Evolutionary conservation across 805 yeast species (phyloP).

Genomic region (Scheffersomyces lignosus): DNA sequence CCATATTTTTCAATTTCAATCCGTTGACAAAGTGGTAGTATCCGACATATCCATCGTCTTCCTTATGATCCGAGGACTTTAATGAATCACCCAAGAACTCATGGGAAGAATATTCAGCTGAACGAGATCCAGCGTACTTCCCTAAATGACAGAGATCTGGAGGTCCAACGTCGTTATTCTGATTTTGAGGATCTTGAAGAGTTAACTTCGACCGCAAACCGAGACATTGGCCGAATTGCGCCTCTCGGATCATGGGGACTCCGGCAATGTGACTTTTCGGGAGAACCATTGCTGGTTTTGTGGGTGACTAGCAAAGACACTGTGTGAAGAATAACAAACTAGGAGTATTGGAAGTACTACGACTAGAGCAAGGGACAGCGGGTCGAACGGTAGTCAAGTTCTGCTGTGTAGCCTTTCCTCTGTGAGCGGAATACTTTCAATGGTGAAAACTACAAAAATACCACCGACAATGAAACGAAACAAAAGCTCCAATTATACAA

Average conservation of each 20-base stretch:
- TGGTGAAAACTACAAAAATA: no score
- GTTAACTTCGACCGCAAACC: constrained; percentile 24
- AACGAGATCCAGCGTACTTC: constrained; percentile 30
- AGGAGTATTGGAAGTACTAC: no score
- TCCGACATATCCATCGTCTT: constrained; percentile 42
- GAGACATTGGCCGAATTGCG: constrained; percentile 27
- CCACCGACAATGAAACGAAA: no score
- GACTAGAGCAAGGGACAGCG: no score
- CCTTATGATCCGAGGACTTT: constrained; percentile 11
- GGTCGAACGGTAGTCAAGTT: no score
- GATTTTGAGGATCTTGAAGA: background rate
- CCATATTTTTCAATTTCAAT: constrained; percentile 18
- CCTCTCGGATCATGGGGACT: constrained; percentile 28
- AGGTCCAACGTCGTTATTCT: constrained; percentile 24
- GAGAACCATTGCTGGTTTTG: constrained; percentile 5
- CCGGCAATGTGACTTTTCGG: constrained; percentile 10
- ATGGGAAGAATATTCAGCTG: constrained; percentile 24
- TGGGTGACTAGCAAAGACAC: no score
- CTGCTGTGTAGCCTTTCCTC: no score
- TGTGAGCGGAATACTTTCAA: no score
- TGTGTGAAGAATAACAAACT: no score
- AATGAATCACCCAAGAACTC: constrained; percentile 20
- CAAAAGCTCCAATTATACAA: no score
- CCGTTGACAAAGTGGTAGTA: constrained; percentile 42
- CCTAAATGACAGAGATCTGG: constrained; percentile 43